Evolutionary conservation across 176 grass and related monocot species (phyloP), one percentile per base, ranked within the genome.

Genomic region (Echinochloa phyllopogon): DNA sequence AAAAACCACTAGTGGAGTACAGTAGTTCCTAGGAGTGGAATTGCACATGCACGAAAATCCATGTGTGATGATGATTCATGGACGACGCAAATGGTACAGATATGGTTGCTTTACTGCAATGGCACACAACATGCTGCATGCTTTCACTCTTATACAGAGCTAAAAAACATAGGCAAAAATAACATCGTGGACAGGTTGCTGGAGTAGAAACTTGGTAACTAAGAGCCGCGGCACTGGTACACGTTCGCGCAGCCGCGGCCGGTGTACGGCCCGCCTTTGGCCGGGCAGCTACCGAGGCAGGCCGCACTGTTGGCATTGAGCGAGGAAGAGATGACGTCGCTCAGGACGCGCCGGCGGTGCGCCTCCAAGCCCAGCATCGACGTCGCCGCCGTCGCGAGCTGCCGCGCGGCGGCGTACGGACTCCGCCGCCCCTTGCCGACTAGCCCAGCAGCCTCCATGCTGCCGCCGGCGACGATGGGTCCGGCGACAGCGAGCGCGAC

Each of bases 281-380:
- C 55, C 36, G 80, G 29, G 86, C 86, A 88, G 14, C 16, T 2
- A 1, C 15, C 3, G 20, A 23, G 0, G 86, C 86, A 88, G n/a
- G 44, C 65, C 1, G 74, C 3, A 12, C 0, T 13, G 74, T 78
- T 29, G 8, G 16, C n/a, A 59, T 65, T 11, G n/a, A 88, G 72
- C 7, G 65, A 38, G 10, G 50, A 45, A 21, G 41, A 0, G 4
- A 7, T 10, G 3, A 18, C 9, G 47, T 24, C 4, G 42, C 6
- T 6, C 29, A 89, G 87, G n/a, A 85, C 24, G 51, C 83, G 82
- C 39, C 87, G 82, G 57, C 87, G 87, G 71, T 75, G 87, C 62
- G 81, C 43, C 68, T 80, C 76, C 20, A 27, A 15, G 1, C 79
- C 79, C 29, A 82, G 40, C 78, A 6, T 33, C 57, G 61, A 9